Conservation (phyloP, 805 yeast species). For the Metschnikowia baotianmanensis region DNA sequence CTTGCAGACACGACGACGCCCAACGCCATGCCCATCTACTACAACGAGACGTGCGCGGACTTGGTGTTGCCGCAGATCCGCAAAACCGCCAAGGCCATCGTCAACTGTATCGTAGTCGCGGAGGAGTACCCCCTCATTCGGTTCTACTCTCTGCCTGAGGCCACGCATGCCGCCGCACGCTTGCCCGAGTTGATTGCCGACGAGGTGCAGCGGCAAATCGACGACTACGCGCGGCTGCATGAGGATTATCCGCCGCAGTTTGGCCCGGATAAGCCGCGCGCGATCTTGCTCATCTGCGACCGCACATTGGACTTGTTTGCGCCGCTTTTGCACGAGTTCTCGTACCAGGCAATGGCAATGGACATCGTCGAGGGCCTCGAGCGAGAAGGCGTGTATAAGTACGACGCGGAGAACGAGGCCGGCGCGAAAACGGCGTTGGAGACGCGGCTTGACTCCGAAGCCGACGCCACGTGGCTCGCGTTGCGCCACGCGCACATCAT, state of each 20-base stretch:
- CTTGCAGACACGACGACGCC: slow-evolving; percentile 52
- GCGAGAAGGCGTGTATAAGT: slow-evolving; percentile 46
- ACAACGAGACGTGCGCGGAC: slow-evolving; percentile 60
- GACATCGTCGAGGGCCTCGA: slow-evolving; percentile 55
- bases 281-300: slow-evolving; percentile 75
- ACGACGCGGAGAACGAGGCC: slow-evolving; percentile 53
- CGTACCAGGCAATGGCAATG: slow-evolving; percentile 88
- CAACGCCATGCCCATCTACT: slow-evolving; percentile 70
- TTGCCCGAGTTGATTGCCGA: slow-evolving; percentile 70
- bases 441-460: slow-evolving; percentile 51
- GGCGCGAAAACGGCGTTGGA: slow-evolving; percentile 32
- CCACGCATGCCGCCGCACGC: slow-evolving; percentile 51
- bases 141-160: slow-evolving; percentile 55
- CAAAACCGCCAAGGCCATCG: slow-evolving; percentile 60
- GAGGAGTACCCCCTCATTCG: slow-evolving; percentile 90
- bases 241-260: slow-evolving; percentile 60
- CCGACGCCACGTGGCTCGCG: slow-evolving; percentile 69
- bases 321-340: slow-evolving; percentile 85
- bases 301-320: slow-evolving; percentile 80
- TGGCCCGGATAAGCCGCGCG: slow-evolving; percentile 55
- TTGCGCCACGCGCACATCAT: slow-evolving; percentile 73
- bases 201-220: slow-evolving; percentile 67
- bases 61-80: slow-evolving; percentile 58
- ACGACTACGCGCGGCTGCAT: slow-evolving; percentile 69
- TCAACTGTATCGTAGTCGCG: slow-evolving; percentile 69